Conservation (phyloP, 1,139 yeast genomes). For the Candida sp. region DNA sequence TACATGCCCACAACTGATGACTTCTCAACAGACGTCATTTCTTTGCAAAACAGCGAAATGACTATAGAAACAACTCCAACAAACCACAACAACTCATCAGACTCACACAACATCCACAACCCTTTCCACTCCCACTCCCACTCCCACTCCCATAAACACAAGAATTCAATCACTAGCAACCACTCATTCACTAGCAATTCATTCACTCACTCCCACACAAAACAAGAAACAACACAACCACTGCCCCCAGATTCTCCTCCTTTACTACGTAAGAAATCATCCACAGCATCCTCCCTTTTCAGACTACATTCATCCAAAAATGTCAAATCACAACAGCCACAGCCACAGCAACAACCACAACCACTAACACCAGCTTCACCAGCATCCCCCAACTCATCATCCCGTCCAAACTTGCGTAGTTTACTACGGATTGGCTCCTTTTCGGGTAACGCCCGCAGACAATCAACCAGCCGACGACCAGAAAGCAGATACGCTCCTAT, state of each 20-base stretch:
- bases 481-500: neutral
- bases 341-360: conserved; percentile 1
- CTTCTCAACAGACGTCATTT: conserved; percentile 42
- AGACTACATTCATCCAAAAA: neutral
- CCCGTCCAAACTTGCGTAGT: conserved; percentile 13
- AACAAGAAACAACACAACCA: neutral
- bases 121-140: neutral
- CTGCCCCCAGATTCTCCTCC: neutral
- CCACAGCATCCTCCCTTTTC: conserved; percentile 4
- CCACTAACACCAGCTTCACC: conserved; percentile 2
- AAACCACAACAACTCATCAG: conserved; percentile 4
- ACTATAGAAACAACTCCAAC: conserved; percentile 22
- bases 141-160: no score
- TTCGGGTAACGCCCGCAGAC: conserved; percentile 11
- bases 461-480: conserved; percentile 10
- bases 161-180: no score
- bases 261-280: conserved; percentile 3
- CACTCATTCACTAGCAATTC: neutral
- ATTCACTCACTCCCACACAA: no score
- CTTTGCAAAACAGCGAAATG: conserved; percentile 46
- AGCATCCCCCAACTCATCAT: neutral
- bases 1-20: neutral
- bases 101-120: no score
- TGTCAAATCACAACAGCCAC: no score
- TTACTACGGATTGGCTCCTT: conserved; percentile 18